These are phyloP conservation scores for Lepidium sativum DNA, from an alignment of 345 rosid species.

Conservation along the genomic window DNA sequence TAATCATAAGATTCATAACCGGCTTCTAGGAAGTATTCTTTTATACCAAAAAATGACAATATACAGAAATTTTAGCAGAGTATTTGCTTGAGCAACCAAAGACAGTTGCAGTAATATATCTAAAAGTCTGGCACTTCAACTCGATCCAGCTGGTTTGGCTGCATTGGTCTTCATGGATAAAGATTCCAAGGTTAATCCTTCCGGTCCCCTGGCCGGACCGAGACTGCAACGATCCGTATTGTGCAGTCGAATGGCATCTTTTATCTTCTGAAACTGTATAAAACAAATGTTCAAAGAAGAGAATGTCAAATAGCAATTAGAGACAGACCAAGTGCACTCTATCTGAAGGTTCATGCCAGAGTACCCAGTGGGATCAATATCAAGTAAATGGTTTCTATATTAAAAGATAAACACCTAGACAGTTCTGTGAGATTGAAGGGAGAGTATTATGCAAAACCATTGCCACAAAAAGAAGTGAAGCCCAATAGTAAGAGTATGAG, in stretches of 20 bases:
- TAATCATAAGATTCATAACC: background rate
- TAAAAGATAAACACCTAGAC: background rate
- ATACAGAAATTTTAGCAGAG: slow-evolving; percentile 19
- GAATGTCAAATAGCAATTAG: background rate
- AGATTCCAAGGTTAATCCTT: slow-evolving; percentile 50
- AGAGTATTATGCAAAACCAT: background rate
- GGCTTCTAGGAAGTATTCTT: slow-evolving; percentile 2
- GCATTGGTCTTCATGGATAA: too few species aligned
- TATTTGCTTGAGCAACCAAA: slow-evolving; percentile 20
- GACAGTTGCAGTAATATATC: slow-evolving; percentile 8
- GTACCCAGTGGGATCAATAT: background rate
- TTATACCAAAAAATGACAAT: slow-evolving; percentile 20
- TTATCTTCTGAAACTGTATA: slow-evolving; percentile 83
- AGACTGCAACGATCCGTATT: slow-evolving; percentile 50
- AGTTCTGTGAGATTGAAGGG: background rate
- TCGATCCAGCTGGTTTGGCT: slow-evolving; percentile 39
- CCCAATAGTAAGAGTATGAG: background rate
- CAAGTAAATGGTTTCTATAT: background rate
- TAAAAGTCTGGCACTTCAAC: slow-evolving; percentile 9
- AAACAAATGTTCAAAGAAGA: background rate
- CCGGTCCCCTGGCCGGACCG: slow-evolving; percentile 48
- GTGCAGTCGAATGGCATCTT: slow-evolving; percentile 68
- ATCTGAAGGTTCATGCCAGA: background rate
- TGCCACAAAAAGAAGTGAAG: background rate
- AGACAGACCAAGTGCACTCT: background rate